Evolutionary conservation across 2,329 filamentous ascomycete species (phyloP), one percentile per base, ranked within the genome.

Genomic region (Trichoderma aggressivum): DNA sequence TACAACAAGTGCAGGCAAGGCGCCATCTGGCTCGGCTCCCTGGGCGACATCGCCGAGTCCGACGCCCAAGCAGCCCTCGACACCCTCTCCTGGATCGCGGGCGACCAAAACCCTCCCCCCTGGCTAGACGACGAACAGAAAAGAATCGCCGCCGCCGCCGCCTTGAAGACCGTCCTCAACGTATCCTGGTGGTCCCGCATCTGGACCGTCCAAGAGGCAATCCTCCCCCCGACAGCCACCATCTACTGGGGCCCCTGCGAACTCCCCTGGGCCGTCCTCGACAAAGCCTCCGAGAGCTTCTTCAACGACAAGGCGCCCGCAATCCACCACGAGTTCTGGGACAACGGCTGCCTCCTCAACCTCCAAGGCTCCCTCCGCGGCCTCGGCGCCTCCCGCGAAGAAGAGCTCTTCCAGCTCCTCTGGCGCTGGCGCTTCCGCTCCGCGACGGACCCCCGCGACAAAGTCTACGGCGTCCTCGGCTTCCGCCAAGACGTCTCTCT

Each of bases 181-280:
- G 26, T 68, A 6, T 34, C 64, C 26, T 68, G 55, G 65, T 68
- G 65, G 65, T 26, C 3, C 36, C 65, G 65, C 65, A 68, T 68
- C 34, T 68, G 55, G 65, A 68, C 65, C 26, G 55, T 68, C 36
- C 65, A 68, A 21, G 65, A 68, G n/a, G 65, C 65, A 28, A 47
- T 68, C 55, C 65, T 68, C 7, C 65, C 55, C 6, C 34, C 64
- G 12, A 43, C 6, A 5, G 64, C 64, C n/a, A 68, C 36, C 26
- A 11, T 68, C 26, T 68, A 59, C 55, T 68, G 64, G 64, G 64
- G 55, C 64, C 55, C 65, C 24, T 60, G n/a, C 36, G 18, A 59
- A 5, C 28, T 68, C 65, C 14, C 65, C 26, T 60, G 55, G 36
- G 11, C 14, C 36, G 21, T 43, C 7, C 34, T 68, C 0, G n/a